phyloP scores from a whole-genome alignment of 2,329 filamentous ascomycete genomes.

The Madurella mycetomatis region DNA sequence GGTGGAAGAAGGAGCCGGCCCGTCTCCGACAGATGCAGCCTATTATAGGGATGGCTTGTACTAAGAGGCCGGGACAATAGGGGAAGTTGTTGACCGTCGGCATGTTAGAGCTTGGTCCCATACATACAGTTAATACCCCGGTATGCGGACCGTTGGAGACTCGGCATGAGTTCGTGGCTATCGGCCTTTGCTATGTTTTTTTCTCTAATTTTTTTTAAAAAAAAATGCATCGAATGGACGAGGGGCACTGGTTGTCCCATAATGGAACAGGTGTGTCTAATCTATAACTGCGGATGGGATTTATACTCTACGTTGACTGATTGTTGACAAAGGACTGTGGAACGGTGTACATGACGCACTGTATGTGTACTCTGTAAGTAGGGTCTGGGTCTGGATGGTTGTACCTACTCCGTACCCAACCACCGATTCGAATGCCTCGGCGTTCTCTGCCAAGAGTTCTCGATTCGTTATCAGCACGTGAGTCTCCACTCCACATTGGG shows the following conservation, averaged over 20 bases:
- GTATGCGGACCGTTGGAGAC: not conserved
- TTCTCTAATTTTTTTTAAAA: no score
- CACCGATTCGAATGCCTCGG: no score
- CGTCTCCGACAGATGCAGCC: not conserved
- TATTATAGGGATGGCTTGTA: not conserved
- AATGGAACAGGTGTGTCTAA: no score
- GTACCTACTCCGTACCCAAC: no score
- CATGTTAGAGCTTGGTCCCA: not conserved
- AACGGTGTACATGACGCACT: no score
- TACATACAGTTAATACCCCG: not conserved
- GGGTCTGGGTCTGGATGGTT: no score
- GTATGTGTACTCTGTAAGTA: no score
- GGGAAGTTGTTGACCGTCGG: not conserved
- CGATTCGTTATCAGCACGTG: conserved; percentile 13
- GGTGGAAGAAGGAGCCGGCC: not conserved
- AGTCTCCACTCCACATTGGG: not conserved
- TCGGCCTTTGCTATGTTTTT: not conserved
- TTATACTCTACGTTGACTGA: no score
- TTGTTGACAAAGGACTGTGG: no score
- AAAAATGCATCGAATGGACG: not conserved
- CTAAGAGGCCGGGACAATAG: not conserved
- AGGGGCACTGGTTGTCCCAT: no score
- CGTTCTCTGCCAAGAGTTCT: no score
- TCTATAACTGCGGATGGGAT: no score
- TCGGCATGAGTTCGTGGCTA: not conserved